These are phyloP conservation scores for Colletotrichum sp. DNA, from an alignment of 2,329 filamentous ascomycete species.

Conservation along the genomic window DNA sequence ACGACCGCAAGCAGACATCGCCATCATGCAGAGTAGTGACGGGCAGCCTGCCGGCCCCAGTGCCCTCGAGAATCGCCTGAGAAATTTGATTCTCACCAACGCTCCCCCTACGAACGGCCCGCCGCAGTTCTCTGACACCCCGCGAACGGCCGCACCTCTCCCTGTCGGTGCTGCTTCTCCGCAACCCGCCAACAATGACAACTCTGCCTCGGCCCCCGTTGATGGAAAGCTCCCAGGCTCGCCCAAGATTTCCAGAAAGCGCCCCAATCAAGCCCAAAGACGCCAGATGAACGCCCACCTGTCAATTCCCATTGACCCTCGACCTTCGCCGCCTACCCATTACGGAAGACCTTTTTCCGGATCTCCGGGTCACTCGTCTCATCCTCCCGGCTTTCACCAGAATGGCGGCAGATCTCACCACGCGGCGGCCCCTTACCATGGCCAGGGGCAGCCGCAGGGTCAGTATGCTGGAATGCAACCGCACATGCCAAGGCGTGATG, in stretches of 20 bases:
- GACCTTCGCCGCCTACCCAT: slow-evolving; percentile 34
- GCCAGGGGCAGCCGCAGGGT: background rate
- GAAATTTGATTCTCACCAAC: slow-evolving; percentile 64
- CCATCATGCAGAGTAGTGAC: slow-evolving; percentile 7
- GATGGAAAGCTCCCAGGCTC: slow-evolving; percentile 38
- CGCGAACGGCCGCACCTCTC: slow-evolving; percentile 8
- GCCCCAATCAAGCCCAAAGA: slow-evolving; percentile 67
- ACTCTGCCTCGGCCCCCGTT: slow-evolving; percentile 26
- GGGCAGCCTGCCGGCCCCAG: slow-evolving; percentile 35
- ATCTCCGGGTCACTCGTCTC: slow-evolving; percentile 31
- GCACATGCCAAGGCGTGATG: slow-evolving; percentile 28
- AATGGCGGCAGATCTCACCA: background rate
- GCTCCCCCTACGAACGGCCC: slow-evolving; percentile 30
- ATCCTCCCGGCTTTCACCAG: background rate
- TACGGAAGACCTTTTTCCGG: slow-evolving; percentile 34
- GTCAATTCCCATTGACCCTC: slow-evolving; percentile 59
- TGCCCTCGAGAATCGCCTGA: slow-evolving; percentile 61
- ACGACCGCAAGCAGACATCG: background rate
- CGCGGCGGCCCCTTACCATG: background rate
- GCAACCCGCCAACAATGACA: background rate
- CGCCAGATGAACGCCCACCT: slow-evolving; percentile 67
- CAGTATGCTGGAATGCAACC: background rate
- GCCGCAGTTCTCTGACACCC: slow-evolving; percentile 22
- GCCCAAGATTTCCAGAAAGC: slow-evolving; percentile 47
- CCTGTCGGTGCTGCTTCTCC: background rate